Base-by-base conservation (phyloP, 2,329 filamentous ascomycete genomes). In the Penicillium sp. region DNA sequence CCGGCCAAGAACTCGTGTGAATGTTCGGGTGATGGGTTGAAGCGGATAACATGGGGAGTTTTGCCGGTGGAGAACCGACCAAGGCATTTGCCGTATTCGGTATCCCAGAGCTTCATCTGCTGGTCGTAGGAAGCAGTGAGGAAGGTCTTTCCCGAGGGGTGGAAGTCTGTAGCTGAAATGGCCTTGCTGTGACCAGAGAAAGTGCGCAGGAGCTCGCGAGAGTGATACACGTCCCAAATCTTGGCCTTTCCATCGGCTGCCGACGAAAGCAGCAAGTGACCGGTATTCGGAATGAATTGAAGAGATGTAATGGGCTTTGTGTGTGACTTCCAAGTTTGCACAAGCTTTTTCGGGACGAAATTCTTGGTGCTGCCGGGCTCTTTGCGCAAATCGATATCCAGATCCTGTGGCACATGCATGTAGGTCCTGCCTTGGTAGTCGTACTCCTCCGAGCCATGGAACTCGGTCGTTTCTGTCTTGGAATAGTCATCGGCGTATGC, bases 21-120 rank as follows among this genome's bases (percentile, higher is more conserved):
- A 62, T 88, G 86, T 50, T 89, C 86, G 0, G 83, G 79, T 46
- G 86, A 85, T 0, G 93, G 92, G 75, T 97, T 96, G 82, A 97
- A 97, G 63, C 90, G 88, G 64, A 99, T 82, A 49, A 96, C 92
- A 70, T 99, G 94, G 5, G 94, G 93, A 13, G 92, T 97, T 79
- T 95, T 96, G 69, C 93, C 93, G 0, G 91, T 96, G 16, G 88
- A 91, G 79, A 96, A 99, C 54, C 91, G 91, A 67, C 86, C 88
- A 62, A 96, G 78, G 69, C 93, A 97, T 64, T 87, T 83, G 43
- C 94, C 94, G 21, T 91, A 97, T 75, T 99, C 94, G 0, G 93
- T 97, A 67, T 99, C 94, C 94, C 94, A 99, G 29, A 99, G 82
- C 76, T 97, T 97, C 79, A 97, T 97, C 78, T 91, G 89, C 50